These are phyloP conservation scores for Fraxinus anomala DNA, from an alignment of 257 asterid genomes.

Conservation along the genomic window DNA sequence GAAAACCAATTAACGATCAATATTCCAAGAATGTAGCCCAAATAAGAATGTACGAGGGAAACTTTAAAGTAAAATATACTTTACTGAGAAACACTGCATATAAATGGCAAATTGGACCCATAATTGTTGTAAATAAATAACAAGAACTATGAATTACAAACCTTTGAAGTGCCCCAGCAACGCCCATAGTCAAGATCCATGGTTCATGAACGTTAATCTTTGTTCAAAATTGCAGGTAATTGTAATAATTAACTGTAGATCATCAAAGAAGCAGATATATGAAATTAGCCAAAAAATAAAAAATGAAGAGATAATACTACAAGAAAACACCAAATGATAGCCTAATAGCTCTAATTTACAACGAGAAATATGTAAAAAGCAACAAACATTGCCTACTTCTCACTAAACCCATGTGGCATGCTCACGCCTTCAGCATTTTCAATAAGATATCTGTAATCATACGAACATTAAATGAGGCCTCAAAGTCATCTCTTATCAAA, in stretches of 20 bases:
- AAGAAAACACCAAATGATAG: slow-evolving; percentile 31
- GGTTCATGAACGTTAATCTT: slow-evolving; percentile 21
- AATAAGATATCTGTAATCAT: slow-evolving; percentile 22
- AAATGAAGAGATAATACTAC: slow-evolving; percentile 14
- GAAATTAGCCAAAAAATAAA: slow-evolving; percentile 6
- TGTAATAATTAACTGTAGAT: slow-evolving; percentile 33
- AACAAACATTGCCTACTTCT: slow-evolving; percentile 41
- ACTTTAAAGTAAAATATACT: neutral
- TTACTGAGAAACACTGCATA: neutral
- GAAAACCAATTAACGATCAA: slow-evolving; percentile 24
- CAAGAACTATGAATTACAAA: slow-evolving; percentile 29
- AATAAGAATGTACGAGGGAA: neutral
- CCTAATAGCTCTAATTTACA: slow-evolving; percentile 37
- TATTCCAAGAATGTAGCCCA: neutral
- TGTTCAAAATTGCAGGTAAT: slow-evolving; percentile 26
- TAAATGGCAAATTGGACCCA: neutral
- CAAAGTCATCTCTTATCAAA: slow-evolving; percentile 10
- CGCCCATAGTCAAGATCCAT: slow-evolving; percentile 72
- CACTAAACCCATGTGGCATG: slow-evolving; percentile 1
- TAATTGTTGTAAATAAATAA: neutral
- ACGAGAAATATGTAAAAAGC: slow-evolving; percentile 36
- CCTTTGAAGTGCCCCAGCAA: slow-evolving; percentile 72
- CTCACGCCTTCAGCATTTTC: slow-evolving; percentile 22
- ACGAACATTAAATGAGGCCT: neutral
- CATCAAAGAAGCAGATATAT: slow-evolving; percentile 33